Base-by-base conservation (phyloP, 805 yeast species). In the Ascoidea asiatica region DNA sequence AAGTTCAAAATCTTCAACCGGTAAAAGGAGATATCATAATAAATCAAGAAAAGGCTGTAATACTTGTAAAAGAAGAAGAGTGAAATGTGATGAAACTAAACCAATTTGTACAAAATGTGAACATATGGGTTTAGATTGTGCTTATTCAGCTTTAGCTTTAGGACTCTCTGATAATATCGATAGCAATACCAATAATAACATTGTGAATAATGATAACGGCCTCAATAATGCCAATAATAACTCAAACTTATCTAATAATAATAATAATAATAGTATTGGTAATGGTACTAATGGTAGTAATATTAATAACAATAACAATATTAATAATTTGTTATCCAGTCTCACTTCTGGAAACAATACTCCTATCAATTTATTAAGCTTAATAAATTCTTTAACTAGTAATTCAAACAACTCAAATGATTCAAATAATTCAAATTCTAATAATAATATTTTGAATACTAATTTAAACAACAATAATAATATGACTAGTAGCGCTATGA, bases 11-110 rank as follows among this genome's bases (percentile, higher is more conserved):
- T 60, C 65, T 1, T 64, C 82, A 0, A 74, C 79, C 0, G 86
- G 83, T 5, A 89, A 87, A 62, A 71, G 97, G 40, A 82, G 85
- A 55, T 90, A 81, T 55, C 97, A 90, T 58, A 83, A 79, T 48
- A 90, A 90, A 61, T 83, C 95, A 35, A 74, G 95, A 46, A 75
- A 77, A 46, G 97, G 97, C 0, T 89, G 97, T 63, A 73, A 79
- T 37, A 84, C 94, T 2, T 89, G 97, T 63, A 89, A 89, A 57
- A 73, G 76, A 50, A 73, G 97, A 53, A 68, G 97, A 43, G 96
- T 90, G 38, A 89, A 89, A 58, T 89, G 97, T 67, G 97, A 89
- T 58, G 97, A 90, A 60, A 65, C 66, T 1, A 81, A 78, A 48
- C 97, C 97, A 1, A 58, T 66, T 5, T 89, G 97, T 60, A 65